Percentiles rank a stretch among this genome's conserved stretches.
Conservation (phyloP, 2,329 filamentous ascomycete genomes). For the Lasiodiplodia citricola region DNA sequence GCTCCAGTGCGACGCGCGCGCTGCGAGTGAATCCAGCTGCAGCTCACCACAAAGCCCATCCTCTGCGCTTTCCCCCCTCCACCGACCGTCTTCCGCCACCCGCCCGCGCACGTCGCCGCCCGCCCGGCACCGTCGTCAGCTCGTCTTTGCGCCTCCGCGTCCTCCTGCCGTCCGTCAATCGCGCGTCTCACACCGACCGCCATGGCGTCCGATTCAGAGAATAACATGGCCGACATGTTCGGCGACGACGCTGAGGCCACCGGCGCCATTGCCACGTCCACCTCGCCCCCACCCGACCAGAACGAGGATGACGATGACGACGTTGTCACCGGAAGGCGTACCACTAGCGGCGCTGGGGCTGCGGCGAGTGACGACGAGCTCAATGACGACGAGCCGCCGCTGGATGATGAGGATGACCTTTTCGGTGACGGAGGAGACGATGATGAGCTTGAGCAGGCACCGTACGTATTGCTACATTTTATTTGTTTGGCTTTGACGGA, state of each 20-base stretch:
- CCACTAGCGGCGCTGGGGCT: not conserved
- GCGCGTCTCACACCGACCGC: slow-evolving; percentile 26
- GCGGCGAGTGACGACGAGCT: slow-evolving; percentile 31
- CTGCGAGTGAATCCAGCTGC: not conserved
- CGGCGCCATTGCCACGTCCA: slow-evolving; percentile 37
- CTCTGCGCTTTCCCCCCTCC: not conserved
- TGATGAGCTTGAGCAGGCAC: slow-evolving; percentile 39
- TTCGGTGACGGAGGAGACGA: slow-evolving; percentile 51
- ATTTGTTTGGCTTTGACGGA: not conserved
- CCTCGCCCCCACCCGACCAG: slow-evolving; percentile 25
- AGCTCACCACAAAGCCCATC: not conserved
- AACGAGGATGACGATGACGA: slow-evolving; percentile 26
- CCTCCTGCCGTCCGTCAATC: not conserved
- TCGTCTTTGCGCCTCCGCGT: not conserved
- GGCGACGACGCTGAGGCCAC: slow-evolving; percentile 41
- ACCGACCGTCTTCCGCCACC: not conserved
- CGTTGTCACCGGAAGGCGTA: slow-evolving; percentile 19
- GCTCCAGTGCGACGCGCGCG: slow-evolving; percentile 10
- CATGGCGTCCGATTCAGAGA: slow-evolving; percentile 46
- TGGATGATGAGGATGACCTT: slow-evolving; percentile 38
- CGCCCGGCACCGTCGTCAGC: not conserved
- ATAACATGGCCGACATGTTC: slow-evolving; percentile 35
- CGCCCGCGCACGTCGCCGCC: not conserved
- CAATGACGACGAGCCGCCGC: slow-evolving; percentile 37
- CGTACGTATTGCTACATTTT: slow-evolving; percentile 23